These are phyloP conservation scores for Nicotiana knightiana DNA, from an alignment of 257 asterid species.

Conservation along the genomic window DNA sequence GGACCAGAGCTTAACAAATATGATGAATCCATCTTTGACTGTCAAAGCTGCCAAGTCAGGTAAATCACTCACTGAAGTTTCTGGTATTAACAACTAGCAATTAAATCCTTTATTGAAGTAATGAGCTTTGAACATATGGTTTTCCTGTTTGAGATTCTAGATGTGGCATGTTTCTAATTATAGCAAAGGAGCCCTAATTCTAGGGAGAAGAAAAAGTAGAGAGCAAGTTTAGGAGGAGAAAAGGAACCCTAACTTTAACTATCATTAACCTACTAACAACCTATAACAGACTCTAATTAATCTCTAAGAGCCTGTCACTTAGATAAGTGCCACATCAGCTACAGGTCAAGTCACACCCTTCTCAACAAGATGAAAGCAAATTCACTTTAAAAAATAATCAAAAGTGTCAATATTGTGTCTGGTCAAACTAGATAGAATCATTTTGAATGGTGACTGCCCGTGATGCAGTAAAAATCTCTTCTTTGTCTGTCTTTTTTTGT, in stretches of 20 bases:
- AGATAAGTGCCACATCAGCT: too few species aligned
- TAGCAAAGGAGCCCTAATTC: too few species aligned
- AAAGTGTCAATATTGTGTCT: neutral
- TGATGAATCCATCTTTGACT: constrained; percentile 9
- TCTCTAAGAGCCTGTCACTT: too few species aligned
- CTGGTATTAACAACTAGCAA: neutral
- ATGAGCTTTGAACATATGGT: neutral
- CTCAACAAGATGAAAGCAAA: too few species aligned
- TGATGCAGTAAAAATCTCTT: neutral
- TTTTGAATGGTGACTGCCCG: neutral
- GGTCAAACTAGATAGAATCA: neutral
- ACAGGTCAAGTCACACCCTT: too few species aligned
- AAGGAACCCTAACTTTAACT: too few species aligned
- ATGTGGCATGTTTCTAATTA: too few species aligned
- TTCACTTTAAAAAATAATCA: neutral
- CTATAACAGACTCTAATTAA: too few species aligned
- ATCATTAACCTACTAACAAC: too few species aligned
- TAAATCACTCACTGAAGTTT: constrained; percentile 10
- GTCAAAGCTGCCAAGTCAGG: constrained; percentile 12
- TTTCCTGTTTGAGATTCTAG: neutral
- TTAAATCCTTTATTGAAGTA: neutral
- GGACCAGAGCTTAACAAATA: constrained; percentile 16
- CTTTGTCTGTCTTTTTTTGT: too few species aligned
- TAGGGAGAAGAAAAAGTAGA: too few species aligned
- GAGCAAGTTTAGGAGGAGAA: too few species aligned